phyloP scores from a whole-genome alignment of 1,284 basidiomycete species.

The Coniophora puteana region DNA sequence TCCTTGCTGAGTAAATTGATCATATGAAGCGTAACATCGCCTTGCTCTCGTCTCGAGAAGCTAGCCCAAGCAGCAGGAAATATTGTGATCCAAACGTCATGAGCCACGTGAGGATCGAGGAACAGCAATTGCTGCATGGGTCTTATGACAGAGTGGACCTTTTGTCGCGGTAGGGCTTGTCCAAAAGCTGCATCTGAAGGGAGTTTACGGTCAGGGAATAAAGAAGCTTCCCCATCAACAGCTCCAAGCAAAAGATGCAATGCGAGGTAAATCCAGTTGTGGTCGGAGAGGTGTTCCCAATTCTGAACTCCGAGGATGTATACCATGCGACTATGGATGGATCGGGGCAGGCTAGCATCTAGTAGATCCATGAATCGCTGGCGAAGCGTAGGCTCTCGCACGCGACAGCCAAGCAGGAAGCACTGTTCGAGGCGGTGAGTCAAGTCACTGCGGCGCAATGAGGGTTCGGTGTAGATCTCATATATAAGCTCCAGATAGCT shows the following conservation, averaged over 20 bases:
- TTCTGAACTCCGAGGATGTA: constrained; percentile 93
- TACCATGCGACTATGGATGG: constrained; percentile 79
- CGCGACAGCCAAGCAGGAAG: constrained; percentile 91
- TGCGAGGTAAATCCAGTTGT: constrained; percentile 95
- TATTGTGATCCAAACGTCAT: constrained; percentile 86
- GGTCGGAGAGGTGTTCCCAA: constrained; percentile 93
- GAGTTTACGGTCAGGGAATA: constrained; percentile 32
- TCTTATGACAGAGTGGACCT: constrained; percentile 60
- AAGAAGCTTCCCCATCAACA: constrained; percentile 61
- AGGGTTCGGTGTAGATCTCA: constrained; percentile 90
- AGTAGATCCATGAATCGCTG: constrained; percentile 90
- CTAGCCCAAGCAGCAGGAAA: constrained; percentile 92
- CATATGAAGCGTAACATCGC: constrained; percentile 87
- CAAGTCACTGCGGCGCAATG: constrained; percentile 86
- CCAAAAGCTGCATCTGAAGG: constrained; percentile 23
- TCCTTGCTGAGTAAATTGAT: constrained; percentile 92
- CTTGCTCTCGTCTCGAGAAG: constrained; percentile 84
- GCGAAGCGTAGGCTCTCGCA: constrained; percentile 77
- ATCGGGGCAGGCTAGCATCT: constrained; percentile 85
- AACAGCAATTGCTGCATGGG: constrained; percentile 85
- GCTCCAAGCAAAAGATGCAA: constrained; percentile 87
- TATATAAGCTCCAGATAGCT: constrained; percentile 90
- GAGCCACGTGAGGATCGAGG: constrained; percentile 74
- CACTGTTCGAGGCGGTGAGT: constrained; percentile 92
- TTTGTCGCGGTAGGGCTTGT: constrained; percentile 42